Evolutionary conservation across 345 rosid genomes (phyloP), one percentile per base, ranked within the genome.

Genomic region (Cardamine resedifolia): DNA sequence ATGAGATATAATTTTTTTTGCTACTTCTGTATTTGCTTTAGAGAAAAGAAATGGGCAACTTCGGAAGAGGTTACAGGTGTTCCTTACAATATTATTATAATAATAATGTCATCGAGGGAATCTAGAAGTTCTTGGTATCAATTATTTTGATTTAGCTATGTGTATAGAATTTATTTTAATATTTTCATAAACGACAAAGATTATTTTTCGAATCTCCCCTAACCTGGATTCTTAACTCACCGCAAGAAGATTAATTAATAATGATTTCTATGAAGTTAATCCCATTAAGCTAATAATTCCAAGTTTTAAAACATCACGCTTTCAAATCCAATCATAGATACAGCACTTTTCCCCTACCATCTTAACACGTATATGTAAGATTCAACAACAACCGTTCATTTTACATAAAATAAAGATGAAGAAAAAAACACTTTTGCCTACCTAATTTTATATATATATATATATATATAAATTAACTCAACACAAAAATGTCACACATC

Each of bases 101-200:
- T 28, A n/a, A 24, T 34, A 36, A n/a, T n/a, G n/a, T 49, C n/a
- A 47, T 23, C 8, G 11, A 48, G 47, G 9, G 78, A 59, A 66
- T 67, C 78, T 74, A 61, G 58, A 75, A 75, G 50, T 60, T 51
- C 31, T 68, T 16, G 10, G 9, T 9, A 52, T 60, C 74, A 60
- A 60, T 68, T 30, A 59, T 75, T 59, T 60, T n/a, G 57, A 30
- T 59, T 60, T 60, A 6, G 18, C 27, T 36, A 6, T 57, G 50
- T 43, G 27, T 38, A 3, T 5, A 9, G 11, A 71, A 26, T 9
- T 5, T 27, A 0, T n/a, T 24, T 11, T 64, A 16, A 12, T 41
- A 5, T 16, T 38, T 7, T 4, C 9, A 31, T 7, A 27, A 28
- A 73, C 69, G 58, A 73, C 64, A 72, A 72, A 64, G 9, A 43